phyloP scores from a whole-genome alignment of 805 yeast species.

The Schwanniomyces yamadae region DNA sequence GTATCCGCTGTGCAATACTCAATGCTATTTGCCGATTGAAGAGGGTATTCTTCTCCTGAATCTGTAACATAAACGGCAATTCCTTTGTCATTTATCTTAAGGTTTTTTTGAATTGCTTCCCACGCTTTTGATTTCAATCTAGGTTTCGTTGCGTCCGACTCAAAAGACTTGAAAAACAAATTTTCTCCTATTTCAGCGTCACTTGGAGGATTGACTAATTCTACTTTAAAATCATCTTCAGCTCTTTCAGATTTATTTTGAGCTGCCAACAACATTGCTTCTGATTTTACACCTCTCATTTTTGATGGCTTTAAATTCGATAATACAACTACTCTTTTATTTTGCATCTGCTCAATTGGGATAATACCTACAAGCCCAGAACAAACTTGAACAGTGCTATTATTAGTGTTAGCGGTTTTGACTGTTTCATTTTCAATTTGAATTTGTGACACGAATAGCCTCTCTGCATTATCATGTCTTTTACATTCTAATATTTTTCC shows the following conservation, averaged over 20 bases:
- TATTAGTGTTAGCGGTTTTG: too few relatives aligned
- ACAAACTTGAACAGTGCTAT: constrained; percentile 50
- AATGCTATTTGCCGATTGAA: constrained; percentile 7
- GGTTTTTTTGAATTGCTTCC: constrained; percentile 26
- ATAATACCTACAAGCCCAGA: constrained; percentile 56
- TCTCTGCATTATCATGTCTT: constrained; percentile 58
- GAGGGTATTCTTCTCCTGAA: constrained; percentile 17
- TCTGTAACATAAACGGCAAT: constrained; percentile 26
- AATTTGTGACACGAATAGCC: constrained; percentile 55
- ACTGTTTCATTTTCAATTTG: constrained; percentile 19
- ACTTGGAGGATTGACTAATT: constrained; percentile 47
- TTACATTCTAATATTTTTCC: constrained; percentile 49
- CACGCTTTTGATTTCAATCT: constrained; percentile 35
- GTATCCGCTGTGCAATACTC: constrained; percentile 6
- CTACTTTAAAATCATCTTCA: constrained; percentile 31
- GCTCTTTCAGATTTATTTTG: constrained; percentile 16
- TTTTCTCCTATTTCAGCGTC: constrained; percentile 36
- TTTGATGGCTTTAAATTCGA: constrained; percentile 60
- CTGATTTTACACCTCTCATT: constrained; percentile 60
- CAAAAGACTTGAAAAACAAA: constrained; percentile 34
- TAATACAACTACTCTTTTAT: constrained; percentile 49
- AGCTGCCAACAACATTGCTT: constrained; percentile 70
- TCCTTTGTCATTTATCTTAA: constrained; percentile 29
- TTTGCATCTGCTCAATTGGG: constrained; percentile 35
- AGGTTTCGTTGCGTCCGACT: constrained; percentile 14